Conservation (phyloP, 345 rosid species). For the Atalantia buxifolia region DNA sequence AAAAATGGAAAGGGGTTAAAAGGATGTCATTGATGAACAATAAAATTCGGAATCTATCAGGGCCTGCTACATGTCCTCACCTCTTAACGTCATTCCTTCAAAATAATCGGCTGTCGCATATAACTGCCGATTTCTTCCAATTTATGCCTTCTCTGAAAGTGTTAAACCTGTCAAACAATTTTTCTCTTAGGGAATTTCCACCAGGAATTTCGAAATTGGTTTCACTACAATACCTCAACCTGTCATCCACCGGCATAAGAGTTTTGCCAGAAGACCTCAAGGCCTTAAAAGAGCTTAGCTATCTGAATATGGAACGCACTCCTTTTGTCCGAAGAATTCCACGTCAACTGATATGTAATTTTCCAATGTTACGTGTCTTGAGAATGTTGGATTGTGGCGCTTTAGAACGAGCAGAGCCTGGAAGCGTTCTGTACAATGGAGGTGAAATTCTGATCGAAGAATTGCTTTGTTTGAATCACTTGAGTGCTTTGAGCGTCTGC, state of each 20-base stretch:
- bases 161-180: slow-evolving; percentile 27
- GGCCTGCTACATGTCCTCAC: slow-evolving; percentile 7
- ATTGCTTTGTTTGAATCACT: no score
- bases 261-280: slow-evolving; percentile 16
- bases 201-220: slow-evolving; percentile 12
- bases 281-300: slow-evolving; percentile 6
- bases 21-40: slow-evolving; percentile 28
- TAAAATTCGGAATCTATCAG: slow-evolving; percentile 12
- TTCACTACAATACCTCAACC: slow-evolving; percentile 21
- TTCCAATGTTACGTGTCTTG: slow-evolving; percentile 1
- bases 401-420: no score
- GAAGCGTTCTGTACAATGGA: no score
- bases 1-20: slow-evolving; percentile 15
- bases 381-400: neutral
- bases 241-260: slow-evolving; percentile 15
- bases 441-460: no score
- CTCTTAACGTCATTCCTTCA: slow-evolving; percentile 28
- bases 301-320: slow-evolving; percentile 10
- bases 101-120: neutral
- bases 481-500: no score
- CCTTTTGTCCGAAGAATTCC: slow-evolving; percentile 8
- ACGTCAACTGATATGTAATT: neutral
- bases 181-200: slow-evolving; percentile 16
- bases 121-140: slow-evolving; percentile 10
- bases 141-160: slow-evolving; percentile 23